Conservation (phyloP, 139 green algal genomes). For the Chlorella sp. region DNA sequence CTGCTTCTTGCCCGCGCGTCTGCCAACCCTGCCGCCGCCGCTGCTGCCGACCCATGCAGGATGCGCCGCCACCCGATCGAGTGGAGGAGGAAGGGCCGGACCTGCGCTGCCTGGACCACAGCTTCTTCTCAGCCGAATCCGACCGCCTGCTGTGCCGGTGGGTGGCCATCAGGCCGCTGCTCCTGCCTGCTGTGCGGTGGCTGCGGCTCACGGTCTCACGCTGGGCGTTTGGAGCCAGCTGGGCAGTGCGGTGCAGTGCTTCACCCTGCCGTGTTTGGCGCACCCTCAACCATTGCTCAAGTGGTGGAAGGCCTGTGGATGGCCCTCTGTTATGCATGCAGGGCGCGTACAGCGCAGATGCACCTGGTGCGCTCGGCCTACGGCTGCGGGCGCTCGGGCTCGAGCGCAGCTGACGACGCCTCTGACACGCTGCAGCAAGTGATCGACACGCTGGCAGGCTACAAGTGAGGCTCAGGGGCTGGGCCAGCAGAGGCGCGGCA, state of each 20-base stretch:
- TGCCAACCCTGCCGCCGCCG: not conserved
- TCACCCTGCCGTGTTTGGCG: no score
- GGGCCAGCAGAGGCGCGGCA: no score
- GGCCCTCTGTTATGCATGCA: not conserved
- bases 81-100: constrained; percentile 14
- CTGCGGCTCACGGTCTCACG: no score
- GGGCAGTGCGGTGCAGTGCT: no score
- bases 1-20: no score
- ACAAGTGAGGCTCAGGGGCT: not conserved
- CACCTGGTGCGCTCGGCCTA: constrained; percentile 15
- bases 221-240: no score
- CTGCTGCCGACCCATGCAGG: not conserved
- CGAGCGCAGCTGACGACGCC: not conserved
- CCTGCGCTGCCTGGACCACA: constrained; percentile 25
- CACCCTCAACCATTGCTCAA: no score
- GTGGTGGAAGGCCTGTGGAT: no score
- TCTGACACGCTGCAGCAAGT: constrained; percentile 29
- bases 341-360: constrained; percentile 12
- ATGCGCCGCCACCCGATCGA: not conserved
- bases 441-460: not conserved
- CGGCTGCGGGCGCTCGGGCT: constrained; percentile 8
- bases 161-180: not conserved
- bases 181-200: no score
- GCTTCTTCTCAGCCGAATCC: constrained; percentile 3
- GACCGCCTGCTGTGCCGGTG: constrained; percentile 29